Percentiles rank a stretch among this genome's conserved stretches.
Conservation (phyloP, 345 rosid species). For the Brassica nigra region DNA sequence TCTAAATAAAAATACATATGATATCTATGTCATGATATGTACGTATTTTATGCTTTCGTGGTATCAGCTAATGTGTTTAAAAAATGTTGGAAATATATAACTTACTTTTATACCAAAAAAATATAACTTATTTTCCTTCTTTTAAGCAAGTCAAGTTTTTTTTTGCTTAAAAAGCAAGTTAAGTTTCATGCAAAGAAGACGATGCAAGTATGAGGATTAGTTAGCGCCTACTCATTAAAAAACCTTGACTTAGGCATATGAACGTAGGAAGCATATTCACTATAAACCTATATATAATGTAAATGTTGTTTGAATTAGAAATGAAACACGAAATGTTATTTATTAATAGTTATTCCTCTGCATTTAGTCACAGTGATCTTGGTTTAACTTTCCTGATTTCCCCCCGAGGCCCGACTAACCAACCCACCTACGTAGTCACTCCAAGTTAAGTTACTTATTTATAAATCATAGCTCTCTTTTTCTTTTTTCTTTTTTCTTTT, state of each 20-base stretch:
- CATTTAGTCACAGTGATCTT: no score
- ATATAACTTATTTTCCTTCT: neutral
- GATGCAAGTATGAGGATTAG: neutral
- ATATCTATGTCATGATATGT: neutral
- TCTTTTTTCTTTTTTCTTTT: no score
- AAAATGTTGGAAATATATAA: neutral
- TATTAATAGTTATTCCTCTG: no score
- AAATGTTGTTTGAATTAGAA: no score
- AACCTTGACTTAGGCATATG: neutral
- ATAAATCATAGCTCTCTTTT: no score
- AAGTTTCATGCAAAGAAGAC: neutral
- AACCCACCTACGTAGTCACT: no score
- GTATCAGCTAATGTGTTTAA: neutral
- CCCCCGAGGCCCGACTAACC: no score
- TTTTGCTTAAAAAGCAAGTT: neutral
- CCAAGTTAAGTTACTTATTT: no score
- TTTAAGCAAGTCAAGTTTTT: neutral
- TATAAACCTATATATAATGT: neutral
- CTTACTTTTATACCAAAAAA: no score
- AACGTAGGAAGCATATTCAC: neutral
- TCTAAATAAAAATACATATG: no score
- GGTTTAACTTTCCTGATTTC: no score
- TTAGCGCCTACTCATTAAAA: neutral
- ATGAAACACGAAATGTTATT: no score
- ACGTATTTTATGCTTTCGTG: neutral